Conservation (phyloP, 2,329 filamentous ascomycete genomes). For the Falciphora oryzae region DNA sequence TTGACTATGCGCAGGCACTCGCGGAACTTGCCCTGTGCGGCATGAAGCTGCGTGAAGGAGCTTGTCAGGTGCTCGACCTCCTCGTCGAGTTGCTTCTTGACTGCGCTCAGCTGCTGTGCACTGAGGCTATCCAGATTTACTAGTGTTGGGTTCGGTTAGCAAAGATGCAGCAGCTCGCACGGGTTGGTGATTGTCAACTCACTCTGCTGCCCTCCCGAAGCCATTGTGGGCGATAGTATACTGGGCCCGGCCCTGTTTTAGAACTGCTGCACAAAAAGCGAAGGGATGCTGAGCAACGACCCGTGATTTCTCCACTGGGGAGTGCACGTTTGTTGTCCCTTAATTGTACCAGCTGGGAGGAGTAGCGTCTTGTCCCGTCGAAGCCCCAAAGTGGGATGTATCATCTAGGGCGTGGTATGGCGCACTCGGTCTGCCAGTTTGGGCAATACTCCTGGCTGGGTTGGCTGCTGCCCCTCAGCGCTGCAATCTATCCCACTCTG, state of each 20-base stretch:
- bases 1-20: slow-evolving; percentile 78
- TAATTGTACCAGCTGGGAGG: not conserved
- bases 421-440: not conserved
- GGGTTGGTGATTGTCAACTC: not conserved
- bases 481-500: too few relatives aligned
- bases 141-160: slow-evolving; percentile 19
- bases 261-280: not conserved
- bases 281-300: not conserved
- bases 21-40: slow-evolving; percentile 84
- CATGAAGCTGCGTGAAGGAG: slow-evolving; percentile 84
- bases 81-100: slow-evolving; percentile 94
- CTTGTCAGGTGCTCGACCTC: slow-evolving; percentile 90
- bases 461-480: not conserved
- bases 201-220: not conserved
- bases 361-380: not conserved
- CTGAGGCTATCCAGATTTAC: slow-evolving; percentile 70
- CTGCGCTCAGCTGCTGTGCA: slow-evolving; percentile 76
- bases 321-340: not conserved
- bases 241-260: not conserved
- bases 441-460: not conserved
- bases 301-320: not conserved
- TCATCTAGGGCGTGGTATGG: not conserved
- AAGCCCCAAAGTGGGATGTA: not conserved
- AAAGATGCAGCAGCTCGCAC: not conserved
- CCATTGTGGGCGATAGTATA: not conserved